Percentiles rank a stretch among this genome's conserved stretches.
phyloP scores from a whole-genome alignment of 139 green algal species.

The Micromonas pusilla region DNA sequence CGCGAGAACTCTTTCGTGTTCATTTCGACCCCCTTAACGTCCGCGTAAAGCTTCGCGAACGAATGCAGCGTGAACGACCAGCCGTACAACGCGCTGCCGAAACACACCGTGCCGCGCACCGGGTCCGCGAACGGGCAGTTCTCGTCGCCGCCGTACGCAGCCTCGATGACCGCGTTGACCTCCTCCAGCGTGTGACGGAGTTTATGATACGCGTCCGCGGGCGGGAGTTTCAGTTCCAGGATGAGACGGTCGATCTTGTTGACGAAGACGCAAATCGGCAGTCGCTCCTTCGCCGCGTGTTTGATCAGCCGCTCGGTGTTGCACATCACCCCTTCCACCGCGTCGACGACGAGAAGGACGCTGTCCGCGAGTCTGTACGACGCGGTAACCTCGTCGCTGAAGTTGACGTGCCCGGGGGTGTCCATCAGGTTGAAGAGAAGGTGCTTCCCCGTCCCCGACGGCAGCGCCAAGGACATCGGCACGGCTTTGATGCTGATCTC shows the following conservation, averaged over 20 bases:
- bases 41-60: constrained; percentile 33
- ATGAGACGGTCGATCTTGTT: constrained; percentile 95
- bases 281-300: constrained; percentile 72
- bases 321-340: constrained; percentile 88
- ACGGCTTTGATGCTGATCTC: constrained; percentile 89
- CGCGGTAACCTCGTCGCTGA: constrained; percentile 84
- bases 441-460: constrained; percentile 69
- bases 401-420: constrained; percentile 91
- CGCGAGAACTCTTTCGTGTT: constrained; percentile 26
- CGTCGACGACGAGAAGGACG: constrained; percentile 73
- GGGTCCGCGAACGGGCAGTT: constrained; percentile 54
- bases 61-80: constrained; percentile 85
- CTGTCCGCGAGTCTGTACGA: constrained; percentile 40
- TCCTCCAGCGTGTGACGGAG: constrained; percentile 93
- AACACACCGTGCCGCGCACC: constrained; percentile 80
- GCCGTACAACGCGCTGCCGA: constrained; percentile 50
- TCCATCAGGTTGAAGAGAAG: constrained; percentile 88
- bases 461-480: constrained; percentile 84
- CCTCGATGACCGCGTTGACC: constrained; percentile 59
- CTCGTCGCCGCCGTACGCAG: neutral
- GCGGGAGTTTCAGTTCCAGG: constrained; percentile 94
- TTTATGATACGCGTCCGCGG: constrained; percentile 96
- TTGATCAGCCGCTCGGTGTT: constrained; percentile 73
- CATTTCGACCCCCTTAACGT: constrained; percentile 24
- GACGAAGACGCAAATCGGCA: constrained; percentile 81